phyloP scores from a whole-genome alignment of 345 rosid genomes.

The Moringa oleifera region DNA sequence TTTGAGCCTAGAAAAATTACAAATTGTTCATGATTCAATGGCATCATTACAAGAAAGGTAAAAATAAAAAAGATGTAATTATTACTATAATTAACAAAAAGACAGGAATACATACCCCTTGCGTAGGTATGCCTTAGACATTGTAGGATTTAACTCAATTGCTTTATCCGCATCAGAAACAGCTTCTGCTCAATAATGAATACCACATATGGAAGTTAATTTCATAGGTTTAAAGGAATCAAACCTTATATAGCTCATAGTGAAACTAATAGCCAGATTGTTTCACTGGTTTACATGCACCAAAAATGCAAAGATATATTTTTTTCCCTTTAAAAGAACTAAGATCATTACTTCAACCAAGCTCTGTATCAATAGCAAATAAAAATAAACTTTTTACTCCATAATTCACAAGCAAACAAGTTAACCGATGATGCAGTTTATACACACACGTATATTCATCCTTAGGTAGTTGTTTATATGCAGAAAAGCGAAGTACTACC shows the following conservation, averaged over 20 bases:
- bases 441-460: not conserved
- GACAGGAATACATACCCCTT: constrained; percentile 43
- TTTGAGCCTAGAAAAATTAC: no score
- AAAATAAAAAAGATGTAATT: no score
- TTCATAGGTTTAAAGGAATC: not conserved
- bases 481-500: constrained; percentile 24
- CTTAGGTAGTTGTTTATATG: not conserved
- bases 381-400: no score
- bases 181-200: constrained; percentile 49
- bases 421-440: no score
- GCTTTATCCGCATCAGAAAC: constrained; percentile 69
- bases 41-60: no score
- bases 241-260: not conserved
- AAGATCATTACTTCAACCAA: no score
- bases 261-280: not conserved
- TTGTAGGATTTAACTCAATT: constrained; percentile 52
- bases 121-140: constrained; percentile 62
- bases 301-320: not conserved
- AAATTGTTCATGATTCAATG: no score
- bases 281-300: not conserved
- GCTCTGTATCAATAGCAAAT: no score
- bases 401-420: no score
- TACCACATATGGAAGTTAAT: not conserved
- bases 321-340: not conserved
- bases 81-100: no score